Evolutionary conservation across 148 eudicot genomes (phyloP), one percentile per base, ranked within the genome.

Genomic region (Heliamphora exappendiculata): DNA sequence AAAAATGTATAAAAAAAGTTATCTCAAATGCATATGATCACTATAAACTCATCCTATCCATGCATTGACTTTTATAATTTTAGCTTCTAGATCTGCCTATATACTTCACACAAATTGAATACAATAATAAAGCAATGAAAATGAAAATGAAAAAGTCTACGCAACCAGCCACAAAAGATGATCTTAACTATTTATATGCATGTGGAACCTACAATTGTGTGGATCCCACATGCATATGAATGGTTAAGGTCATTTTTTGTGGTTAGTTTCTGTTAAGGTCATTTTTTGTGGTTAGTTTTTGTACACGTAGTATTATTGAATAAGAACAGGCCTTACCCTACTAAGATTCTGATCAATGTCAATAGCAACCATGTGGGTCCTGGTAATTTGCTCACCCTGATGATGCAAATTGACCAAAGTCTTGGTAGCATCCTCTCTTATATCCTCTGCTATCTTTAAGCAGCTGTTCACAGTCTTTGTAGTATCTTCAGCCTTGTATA

Each of bases 371-470:
- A 81, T 73, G 78, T 94, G 98, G 37, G 98, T 87, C 73, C 91
- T 87, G 16, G 84, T 81, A 77, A 94, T 89, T 75, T 92, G 98
- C 82, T 94, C 97, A 45, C 98, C 98, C 86, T 94, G 98, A 66
- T 94, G 97, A 86, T 94, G 97, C 76, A 94, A 82, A 45, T 80
- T 83, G 44, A 88, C 82, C 81, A 94, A 60, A 42, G 98, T 94
- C 75, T 86, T 90, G 29, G 90, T 90, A 41, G 90, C 98, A 80
- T 87, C 93, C 47, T 89, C 96, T 84, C 98, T 86, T 19, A 94
- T 92, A 26, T 90, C 96, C 80, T 86, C 93, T 53, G 97, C 98
- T 76, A 92, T 82, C 89, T 82, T 94, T 74, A 94, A 82, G 77
- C 97, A 92, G 73, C 53, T 80, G 64, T 90, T 84, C 26, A 92